phyloP scores from a whole-genome alignment of 164 flowering plant genomes.

The Annona squamosa region DNA sequence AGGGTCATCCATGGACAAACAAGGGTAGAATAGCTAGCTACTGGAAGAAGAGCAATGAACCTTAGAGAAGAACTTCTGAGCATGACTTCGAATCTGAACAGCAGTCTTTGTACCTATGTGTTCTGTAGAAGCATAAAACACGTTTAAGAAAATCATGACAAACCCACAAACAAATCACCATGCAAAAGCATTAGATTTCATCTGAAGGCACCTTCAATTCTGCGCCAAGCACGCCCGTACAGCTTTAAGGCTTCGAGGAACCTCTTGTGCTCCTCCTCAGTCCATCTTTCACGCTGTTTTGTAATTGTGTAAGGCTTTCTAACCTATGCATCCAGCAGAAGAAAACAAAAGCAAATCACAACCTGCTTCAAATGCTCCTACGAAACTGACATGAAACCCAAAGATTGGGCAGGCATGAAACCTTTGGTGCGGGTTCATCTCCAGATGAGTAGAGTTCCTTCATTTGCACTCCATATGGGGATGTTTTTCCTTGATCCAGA shows the following conservation, averaged over 20 bases:
- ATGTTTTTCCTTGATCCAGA: constrained; percentile 16
- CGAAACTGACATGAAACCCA: not conserved
- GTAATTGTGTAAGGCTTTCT: constrained; percentile 63
- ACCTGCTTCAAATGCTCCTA: not conserved
- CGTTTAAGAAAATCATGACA: constrained; percentile 4
- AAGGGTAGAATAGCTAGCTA: constrained; percentile 16
- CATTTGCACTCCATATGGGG: constrained; percentile 9
- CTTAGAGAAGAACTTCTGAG: constrained; percentile 91
- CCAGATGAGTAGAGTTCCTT: constrained; percentile 20
- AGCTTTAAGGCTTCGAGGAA: constrained; percentile 57
- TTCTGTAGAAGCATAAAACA: constrained; percentile 35
- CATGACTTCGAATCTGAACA: constrained; percentile 92
- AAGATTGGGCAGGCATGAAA: not conserved
- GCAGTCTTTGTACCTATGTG: constrained; percentile 83
- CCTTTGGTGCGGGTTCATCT: constrained; percentile 3
- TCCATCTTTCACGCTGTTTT: constrained; percentile 63
- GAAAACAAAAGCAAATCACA: not conserved
- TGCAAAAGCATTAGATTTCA: not conserved
- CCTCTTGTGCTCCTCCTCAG: constrained; percentile 63
- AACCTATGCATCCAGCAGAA: constrained; percentile 23
- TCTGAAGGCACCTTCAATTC: constrained; percentile 44
- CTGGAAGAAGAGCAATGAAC: constrained; percentile 29
- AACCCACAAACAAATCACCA: not conserved
- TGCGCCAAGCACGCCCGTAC: constrained; percentile 61
- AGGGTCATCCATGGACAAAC: constrained; percentile 9